Base-by-base conservation (phyloP, 768 basidiomycete genomes). In the Pleurotus pulmonarius region DNA sequence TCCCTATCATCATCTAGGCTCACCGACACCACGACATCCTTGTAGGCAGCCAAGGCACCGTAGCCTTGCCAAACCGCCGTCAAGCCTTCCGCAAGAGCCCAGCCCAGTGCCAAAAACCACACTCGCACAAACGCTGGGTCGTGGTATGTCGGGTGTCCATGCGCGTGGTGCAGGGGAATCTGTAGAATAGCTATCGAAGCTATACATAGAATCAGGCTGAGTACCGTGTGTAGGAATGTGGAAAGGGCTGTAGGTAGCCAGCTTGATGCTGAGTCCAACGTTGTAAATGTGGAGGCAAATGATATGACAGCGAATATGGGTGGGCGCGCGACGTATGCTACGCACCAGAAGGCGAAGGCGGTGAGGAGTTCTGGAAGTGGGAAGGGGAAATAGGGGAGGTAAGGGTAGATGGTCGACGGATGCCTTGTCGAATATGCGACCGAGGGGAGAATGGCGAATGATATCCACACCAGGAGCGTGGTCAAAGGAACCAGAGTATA, bases 41-140 rank as follows among this genome's bases (percentile, higher is more conserved):
- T 76, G 68, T 92, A 93, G 6, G 88, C 71, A 11, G 74, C 70
- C 41, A 92, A 77, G 25, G 82, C 81, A 47, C 80, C 80, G 64
- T 90, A 93, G 7, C 88, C 88, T 65, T 92, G 90, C 53, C 73
- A 71, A 51, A 92, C 76, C 4, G 83, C 81, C 1, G 83, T 82
- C 18, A 79, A 60, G 4, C 85, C 85, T 60, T 90, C 91, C 3
- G 83, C 86, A 5, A 80, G 69, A 11, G 88, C 86, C 86, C 86
- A 90, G 0, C 88, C 87, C 2, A 92, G 73, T 2, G 87, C 86
- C 38, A 90, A 70, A 85, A 86, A 90, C 89, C 90, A 92, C 3
- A 88, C 81, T 26, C 82, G 76, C 18, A 70, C 66, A 72, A 93
- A 93, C 3, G 82, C 80, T 1, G 73, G 64, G 59, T 85, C 76